Evolutionary conservation across 164 flowering plant species (phyloP), one percentile per base, ranked within the genome.

Genomic region (Macadamia integrifolia): DNA sequence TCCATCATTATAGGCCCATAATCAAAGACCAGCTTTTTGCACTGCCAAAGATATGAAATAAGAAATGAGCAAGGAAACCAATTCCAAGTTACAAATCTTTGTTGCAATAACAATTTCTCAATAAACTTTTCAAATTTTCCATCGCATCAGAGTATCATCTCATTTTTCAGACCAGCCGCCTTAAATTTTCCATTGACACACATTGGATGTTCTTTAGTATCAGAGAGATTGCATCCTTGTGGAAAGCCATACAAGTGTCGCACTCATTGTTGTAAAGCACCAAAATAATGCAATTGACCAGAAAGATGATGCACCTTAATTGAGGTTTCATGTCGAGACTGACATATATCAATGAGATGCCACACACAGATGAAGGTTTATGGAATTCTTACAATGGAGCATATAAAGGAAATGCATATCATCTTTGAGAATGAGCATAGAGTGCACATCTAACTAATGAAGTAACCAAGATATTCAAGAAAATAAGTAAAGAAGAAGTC

Each of bases 1-100:
- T 78, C 66, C 60, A 94, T 80, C 69, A 90, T 77, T 49, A 92
- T 15, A 28, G 97, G 98, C 6, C 85, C 96, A 66, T 88, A 94
- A 77, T 85, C 87, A 31, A 92, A 85, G 4, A 94, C 94, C 84
- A 92, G 52, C 74, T 58, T 85, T 82, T 94, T 92, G 70, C 98
- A 94, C 99, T 94, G 95, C 76, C 60, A 66, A 70, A 31, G 44
- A 67, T 32, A 31, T 15, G 14, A 63, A 32, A 53, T 30, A 23
- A 66, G 32, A 71, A 42, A 61, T 58, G 13, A 15, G 13, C 14
- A 6, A 14, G 5, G 61, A 66, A 43, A 57, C 13, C 15, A 32
- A 63, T 15, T 6, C 17, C 50, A 42, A 67, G 14, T 43, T 58
- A 17, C n/a, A 28, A 42, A 29, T 50, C 13, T 50, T 50, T 50